A percentile compares a stretch with the other conserved stretches of the same genome.
Evolutionary conservation across 805 yeast genomes (phyloP).

Genomic region (Tetrapisispora pingtungensis): DNA sequence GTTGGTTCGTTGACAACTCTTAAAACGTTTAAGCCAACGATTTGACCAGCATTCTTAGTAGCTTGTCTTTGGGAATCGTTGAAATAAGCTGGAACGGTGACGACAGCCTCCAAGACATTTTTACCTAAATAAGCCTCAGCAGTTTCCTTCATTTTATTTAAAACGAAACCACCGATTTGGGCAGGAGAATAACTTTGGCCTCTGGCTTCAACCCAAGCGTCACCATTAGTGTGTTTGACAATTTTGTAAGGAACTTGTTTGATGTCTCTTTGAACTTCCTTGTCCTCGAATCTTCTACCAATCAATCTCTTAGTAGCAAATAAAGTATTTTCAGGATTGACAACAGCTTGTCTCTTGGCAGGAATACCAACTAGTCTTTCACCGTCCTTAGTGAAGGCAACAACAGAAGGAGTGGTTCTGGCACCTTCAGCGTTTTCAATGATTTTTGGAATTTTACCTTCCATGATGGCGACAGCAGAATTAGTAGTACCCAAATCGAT

Average conservation of each 20-base stretch:
- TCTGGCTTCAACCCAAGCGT: conserved; percentile 91
- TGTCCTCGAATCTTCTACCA: conserved; percentile 84
- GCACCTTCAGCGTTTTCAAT: conserved; percentile 77
- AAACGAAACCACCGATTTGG: conserved; percentile 87
- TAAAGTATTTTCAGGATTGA: conserved; percentile 86
- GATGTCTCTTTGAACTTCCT: conserved; percentile 84
- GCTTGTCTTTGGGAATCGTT: conserved; percentile 79
- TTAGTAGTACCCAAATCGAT: conserved; percentile 83
- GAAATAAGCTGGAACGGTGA: conserved; percentile 83
- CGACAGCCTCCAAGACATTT: conserved; percentile 78
- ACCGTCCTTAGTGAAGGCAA: conserved; percentile 86
- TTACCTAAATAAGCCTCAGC: conserved; percentile 89
- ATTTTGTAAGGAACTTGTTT: conserved; percentile 84
- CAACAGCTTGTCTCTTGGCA: conserved; percentile 93
- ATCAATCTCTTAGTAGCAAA: conserved; percentile 92
- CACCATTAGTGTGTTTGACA: conserved; percentile 84
- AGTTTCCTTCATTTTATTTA: conserved; percentile 97
- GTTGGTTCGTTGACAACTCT: conserved; percentile 81
- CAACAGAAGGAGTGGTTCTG: conserved; percentile 88
- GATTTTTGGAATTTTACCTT: conserved; percentile 57
- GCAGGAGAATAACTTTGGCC: conserved; percentile 88
- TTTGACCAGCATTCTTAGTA: conserved; percentile 94
- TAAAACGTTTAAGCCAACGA: conserved; percentile 80
- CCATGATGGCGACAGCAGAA: conserved; percentile 78
- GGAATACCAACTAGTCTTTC: conserved; percentile 89